Evolutionary conservation across 139 green algal genomes (phyloP), one percentile per base, ranked within the genome.

Genomic region (Medakamo hakoo): DNA sequence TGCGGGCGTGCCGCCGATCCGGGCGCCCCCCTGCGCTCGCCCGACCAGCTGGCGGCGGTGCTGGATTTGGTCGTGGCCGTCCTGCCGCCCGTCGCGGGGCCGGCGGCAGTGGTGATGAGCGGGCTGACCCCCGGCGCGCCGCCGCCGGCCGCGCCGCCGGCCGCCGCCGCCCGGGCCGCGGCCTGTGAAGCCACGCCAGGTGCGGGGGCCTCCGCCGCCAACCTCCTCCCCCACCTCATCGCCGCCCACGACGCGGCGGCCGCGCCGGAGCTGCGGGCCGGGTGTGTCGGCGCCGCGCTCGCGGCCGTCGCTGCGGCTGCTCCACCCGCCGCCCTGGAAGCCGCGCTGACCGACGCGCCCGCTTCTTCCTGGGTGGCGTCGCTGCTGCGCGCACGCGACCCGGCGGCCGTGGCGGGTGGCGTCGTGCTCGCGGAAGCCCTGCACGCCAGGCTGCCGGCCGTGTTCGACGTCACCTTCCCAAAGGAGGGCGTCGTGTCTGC

Each of bases 401-500:
- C 63, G 0, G 40, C 27, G 2, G 59, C 77, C 1, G 67, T 77
- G 30, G 77, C 75, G 28, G 65, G 59, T 25, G 73, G 67, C 4
- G 64, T 85, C 48, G 73, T 75, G 67, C 63, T 71, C 28, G 5
- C 63, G 2, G 62, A 48, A 27, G 16, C 19, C 21, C 4, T 1
- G 27, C 2, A 2, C 24, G 58, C 4, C 27, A 73, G 27, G 28
- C 40, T 52, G 40, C 40, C 40, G 40, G 40, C 40, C 9, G 9
- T 52, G 40, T 52, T 9, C 40, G 52, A 30, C 28, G 68, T 65
- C 32, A n/a, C 66, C 30, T 95, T 96, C 57, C 55, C 90, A 4
- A 89, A 89, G 71, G 89, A 96, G 75, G 89, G 89, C 0, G 84
- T 95, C 3, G 74, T 88, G 49, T 80, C 93, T 67, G 82, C 78